Conservation (phyloP, 176 grass and related monocot genomes). For the Bolboschoenus planiculmis region DNA sequence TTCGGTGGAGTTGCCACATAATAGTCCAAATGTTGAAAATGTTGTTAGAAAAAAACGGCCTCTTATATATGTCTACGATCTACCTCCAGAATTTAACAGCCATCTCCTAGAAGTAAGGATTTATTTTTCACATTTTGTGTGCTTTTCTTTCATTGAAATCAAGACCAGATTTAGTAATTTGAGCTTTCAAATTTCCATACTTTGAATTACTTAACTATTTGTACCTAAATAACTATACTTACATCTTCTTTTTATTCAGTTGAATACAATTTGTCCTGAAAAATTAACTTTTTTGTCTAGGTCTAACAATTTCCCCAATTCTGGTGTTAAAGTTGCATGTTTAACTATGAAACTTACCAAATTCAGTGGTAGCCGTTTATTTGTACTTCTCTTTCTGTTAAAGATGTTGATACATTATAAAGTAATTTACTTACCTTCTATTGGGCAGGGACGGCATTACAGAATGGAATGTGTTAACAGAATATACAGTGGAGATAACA, state of each 20-base stretch:
- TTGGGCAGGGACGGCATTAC: conserved; percentile 67
- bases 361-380: background rate
- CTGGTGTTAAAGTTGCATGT: conserved; percentile 13
- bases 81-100: conserved; percentile 79
- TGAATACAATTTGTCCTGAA: background rate
- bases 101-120: conserved; percentile 90
- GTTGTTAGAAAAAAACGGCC: conserved; percentile 68
- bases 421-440: conserved; percentile 9
- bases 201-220: background rate
- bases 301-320: background rate
- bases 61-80: conserved; percentile 96
- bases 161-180: background rate
- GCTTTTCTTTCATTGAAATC: conserved; percentile 5
- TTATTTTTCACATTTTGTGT: background rate
- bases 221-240: background rate
- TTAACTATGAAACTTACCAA: background rate
- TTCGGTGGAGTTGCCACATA: conserved; percentile 5
- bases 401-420: background rate
- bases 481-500: conserved; percentile 71
- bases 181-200: background rate
- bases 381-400: background rate
- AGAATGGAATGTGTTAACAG: conserved; percentile 90
- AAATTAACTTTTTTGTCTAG: background rate
- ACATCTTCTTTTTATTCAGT: background rate
- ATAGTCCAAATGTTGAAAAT: conserved; percentile 34